A percentile compares a stretch with the other conserved stretches of the same genome.
These are phyloP conservation scores for Chaetomiaceae sp. DNA, from an alignment of 2,329 filamentous ascomycete genomes.

Conservation along the genomic window DNA sequence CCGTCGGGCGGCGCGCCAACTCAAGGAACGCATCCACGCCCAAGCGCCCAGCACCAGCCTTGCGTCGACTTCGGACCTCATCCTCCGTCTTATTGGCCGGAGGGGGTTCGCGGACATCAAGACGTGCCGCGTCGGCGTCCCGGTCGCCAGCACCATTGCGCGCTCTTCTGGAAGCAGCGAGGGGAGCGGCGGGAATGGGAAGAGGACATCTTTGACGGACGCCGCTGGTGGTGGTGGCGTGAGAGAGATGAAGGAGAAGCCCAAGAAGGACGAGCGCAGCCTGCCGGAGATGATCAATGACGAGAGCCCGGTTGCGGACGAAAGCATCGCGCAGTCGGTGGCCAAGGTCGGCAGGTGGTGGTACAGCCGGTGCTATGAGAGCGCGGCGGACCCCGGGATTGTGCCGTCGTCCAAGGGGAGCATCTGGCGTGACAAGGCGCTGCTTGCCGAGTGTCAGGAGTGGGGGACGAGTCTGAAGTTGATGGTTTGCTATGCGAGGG, in stretches of 20 bases:
- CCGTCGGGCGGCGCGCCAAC: constrained; percentile 60
- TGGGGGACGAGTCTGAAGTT: constrained; percentile 84
- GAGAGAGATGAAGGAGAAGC: constrained; percentile 27
- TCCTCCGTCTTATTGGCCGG: constrained; percentile 62
- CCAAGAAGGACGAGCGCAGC: constrained; percentile 44
- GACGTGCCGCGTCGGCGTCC: constrained; percentile 71
- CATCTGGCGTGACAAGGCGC: constrained; percentile 72
- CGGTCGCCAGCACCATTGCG: constrained; percentile 54
- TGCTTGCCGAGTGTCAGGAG: constrained; percentile 81
- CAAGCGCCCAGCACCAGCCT: constrained; percentile 57
- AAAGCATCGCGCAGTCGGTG: constrained; percentile 87
- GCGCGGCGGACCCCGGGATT: constrained; percentile 45
- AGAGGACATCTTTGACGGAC: constrained; percentile 9
- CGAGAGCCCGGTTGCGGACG: constrained; percentile 65
- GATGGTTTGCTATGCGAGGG: constrained; percentile 85
- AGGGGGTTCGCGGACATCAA: constrained; percentile 69
- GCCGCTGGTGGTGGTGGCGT: constrained; percentile 4
- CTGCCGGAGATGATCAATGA: constrained; percentile 71
- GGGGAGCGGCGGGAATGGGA: constrained; percentile 7
- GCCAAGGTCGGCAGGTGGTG: constrained; percentile 91
- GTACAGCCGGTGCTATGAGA: constrained; percentile 91
- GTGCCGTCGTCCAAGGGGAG: constrained; percentile 44
- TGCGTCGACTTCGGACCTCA: constrained; percentile 52
- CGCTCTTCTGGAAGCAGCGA: constrained; percentile 28
- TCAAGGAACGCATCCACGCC: constrained; percentile 67